Conservation (phyloP, 495 filamentous ascomycete species). For the Cladorrhinum samala region DNA sequence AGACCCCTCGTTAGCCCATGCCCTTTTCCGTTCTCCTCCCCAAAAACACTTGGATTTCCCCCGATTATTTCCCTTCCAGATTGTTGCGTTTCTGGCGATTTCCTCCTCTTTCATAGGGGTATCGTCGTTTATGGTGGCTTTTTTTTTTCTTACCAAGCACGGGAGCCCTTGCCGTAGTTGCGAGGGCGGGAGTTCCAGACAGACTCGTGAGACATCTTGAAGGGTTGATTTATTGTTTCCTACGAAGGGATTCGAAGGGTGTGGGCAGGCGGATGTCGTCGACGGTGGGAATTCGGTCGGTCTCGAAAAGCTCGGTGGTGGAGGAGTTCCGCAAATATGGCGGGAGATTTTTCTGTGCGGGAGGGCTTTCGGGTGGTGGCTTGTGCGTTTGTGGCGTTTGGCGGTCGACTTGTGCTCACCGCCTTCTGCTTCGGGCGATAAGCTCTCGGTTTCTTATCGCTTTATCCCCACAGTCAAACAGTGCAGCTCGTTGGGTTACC, state of each 20-base stretch:
- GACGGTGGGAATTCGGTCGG: conserved; percentile 11
- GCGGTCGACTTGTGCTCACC: too few relatives aligned
- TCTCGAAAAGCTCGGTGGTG: conserved; percentile 10
- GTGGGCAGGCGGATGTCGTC: conserved; percentile 17
- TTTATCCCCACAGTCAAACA: too few relatives aligned
- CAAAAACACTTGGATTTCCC: background rate
- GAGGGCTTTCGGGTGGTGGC: conserved; percentile 23
- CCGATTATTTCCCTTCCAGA: background rate
- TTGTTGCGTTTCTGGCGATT: background rate
- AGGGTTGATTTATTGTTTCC: conserved; percentile 7
- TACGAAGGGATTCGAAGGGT: conserved; percentile 8
- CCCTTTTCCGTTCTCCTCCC: background rate
- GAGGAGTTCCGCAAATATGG: conserved; percentile 16
- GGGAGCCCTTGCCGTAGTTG: conserved; percentile 91
- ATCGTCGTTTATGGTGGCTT: too few relatives aligned
- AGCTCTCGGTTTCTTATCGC: conserved; percentile 7
- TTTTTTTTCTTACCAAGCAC: conserved; percentile 75
- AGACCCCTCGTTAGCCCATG: conserved; percentile 15
- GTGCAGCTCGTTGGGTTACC: background rate
- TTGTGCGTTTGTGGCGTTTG: conserved; percentile 15
- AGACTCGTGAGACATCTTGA: conserved; percentile 95
- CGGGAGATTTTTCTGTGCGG: conserved; percentile 28
- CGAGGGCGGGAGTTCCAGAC: conserved; percentile 99
- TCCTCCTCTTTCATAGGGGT: conserved; percentile 1
- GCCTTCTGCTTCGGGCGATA: too few relatives aligned